phyloP scores from a whole-genome alignment of 169 alveolate species.

The Miamiensis avidus region DNA sequence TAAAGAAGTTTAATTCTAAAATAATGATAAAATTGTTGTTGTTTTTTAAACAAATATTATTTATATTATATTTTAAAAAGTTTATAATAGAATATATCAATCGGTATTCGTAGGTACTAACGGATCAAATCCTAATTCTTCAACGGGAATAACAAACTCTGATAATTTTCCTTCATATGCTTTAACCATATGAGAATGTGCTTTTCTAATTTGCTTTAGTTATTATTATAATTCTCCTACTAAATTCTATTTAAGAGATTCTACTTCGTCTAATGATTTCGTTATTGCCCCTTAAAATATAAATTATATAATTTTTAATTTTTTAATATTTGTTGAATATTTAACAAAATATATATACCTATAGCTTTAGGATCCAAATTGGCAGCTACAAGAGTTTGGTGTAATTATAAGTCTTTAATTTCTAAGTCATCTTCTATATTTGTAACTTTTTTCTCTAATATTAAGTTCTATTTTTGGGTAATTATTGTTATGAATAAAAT shows the following conservation, averaged over 20 bases:
- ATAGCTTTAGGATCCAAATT: constrained; percentile 75
- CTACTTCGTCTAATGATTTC: constrained; percentile 82
- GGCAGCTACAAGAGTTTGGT: constrained; percentile 73
- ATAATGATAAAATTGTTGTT: too few species aligned
- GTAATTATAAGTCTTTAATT: constrained; percentile 79
- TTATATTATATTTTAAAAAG: too few species aligned
- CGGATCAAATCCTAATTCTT: constrained; percentile 90
- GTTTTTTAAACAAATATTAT: too few species aligned
- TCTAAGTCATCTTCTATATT: constrained; percentile 80
- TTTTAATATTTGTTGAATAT: not conserved
- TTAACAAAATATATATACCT: constrained; percentile 23
- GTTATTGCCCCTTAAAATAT: constrained; percentile 52
- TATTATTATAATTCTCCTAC: constrained; percentile 79
- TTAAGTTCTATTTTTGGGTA: constrained; percentile 62
- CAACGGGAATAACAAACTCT: constrained; percentile 89
- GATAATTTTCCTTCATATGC: constrained; percentile 87
- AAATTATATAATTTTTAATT: not conserved
- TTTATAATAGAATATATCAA: constrained; percentile 1
- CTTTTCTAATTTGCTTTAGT: constrained; percentile 81
- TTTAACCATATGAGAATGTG: constrained; percentile 87
- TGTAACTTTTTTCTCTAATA: constrained; percentile 76
- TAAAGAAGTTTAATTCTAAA: too few species aligned
- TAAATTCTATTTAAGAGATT: constrained; percentile 72
- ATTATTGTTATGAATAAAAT: not conserved
- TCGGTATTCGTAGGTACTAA: constrained; percentile 79